phyloP scores from a whole-genome alignment of 208 protist genomes.

The Leishmania guyanensis region DNA sequence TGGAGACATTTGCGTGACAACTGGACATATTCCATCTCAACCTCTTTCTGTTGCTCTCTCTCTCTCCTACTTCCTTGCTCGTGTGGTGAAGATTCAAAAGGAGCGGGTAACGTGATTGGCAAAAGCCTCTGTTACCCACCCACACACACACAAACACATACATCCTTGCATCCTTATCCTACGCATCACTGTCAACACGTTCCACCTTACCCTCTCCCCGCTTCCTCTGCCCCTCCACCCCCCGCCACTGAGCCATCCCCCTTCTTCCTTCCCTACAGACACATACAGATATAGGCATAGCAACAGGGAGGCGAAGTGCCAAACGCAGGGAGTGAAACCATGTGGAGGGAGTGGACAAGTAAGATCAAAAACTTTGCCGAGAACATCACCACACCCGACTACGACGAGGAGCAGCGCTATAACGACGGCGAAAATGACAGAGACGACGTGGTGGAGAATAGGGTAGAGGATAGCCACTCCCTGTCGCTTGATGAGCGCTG shows the following conservation, averaged over 20 bases:
- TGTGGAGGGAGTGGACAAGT: slow-evolving; percentile 67
- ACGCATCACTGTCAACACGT: neutral
- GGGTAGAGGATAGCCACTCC: no score
- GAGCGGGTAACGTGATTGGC: neutral
- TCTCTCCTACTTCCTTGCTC: neutral
- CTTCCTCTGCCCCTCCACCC: neutral
- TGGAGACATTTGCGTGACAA: neutral
- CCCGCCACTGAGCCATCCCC: neutral
- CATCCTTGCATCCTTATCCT: neutral
- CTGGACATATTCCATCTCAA: neutral
- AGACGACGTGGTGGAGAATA: neutral
- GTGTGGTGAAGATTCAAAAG: neutral
- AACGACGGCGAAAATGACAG: neutral
- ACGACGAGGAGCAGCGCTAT: slow-evolving; percentile 38
- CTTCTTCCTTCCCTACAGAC: neutral
- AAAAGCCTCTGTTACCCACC: neutral
- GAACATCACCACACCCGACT: slow-evolving; percentile 68
- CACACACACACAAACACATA: neutral
- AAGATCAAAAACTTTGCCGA: slow-evolving; percentile 79
- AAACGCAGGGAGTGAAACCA: slow-evolving; percentile 6
- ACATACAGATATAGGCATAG: neutral
- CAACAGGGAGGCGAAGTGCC: neutral
- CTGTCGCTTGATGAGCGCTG: neutral
- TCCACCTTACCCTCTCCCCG: neutral
- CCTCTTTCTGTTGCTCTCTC: neutral